Base-by-base conservation (phyloP, 225 moss, liverwort and hornwort genomes). In the Ulota crispa region DNA sequence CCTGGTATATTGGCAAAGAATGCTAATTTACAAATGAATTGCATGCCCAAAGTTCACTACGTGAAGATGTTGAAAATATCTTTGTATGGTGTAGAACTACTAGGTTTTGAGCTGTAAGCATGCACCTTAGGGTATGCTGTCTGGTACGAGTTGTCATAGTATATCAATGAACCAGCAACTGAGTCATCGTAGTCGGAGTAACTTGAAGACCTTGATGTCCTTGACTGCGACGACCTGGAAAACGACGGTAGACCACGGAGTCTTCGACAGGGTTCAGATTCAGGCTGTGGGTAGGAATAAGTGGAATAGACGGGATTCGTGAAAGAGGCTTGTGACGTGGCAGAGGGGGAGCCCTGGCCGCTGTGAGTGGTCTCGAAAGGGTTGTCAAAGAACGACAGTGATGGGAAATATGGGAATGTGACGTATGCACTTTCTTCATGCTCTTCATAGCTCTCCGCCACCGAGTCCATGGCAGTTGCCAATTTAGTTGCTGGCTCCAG, bases 11-110 rank as follows among this genome's bases (percentile, higher is more conserved):
- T 53, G 65, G 50, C n/a, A 47, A 78, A 78, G 70, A 82, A 82
- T 75, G 50, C 41, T 78, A 70, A 26, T 71, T 23, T 82, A 81
- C 84, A 81, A 75, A 42, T 59, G 0, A 53, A 63, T 47, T 69
- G 64, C 28, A n/a, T 24, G 19, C 10, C 28, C n/a, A n/a, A n/a
- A n/a, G 79, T 79, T 52, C 31, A 34, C 60, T 75, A 86, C 9
- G 82, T 74, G 69, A 88, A 86, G 20, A 90, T 86, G 28, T 86
- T 84, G 70, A 90, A 90, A 64, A 84, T 82, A 81, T 90, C 90
- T 13, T 78, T 53, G 73, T 86, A 82, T 28, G 36, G 79, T 9
- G 79, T 42, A 24, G 79, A 82, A 55, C 41, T 50, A 20, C 64
- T 67, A 16, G 66, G 69, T 59, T 81, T 75, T 61, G 68, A 76